Evolutionary conservation across 495 filamentous ascomycete genomes (phyloP), one percentile per base, ranked within the genome.

Genomic region (Darksidea phi): DNA sequence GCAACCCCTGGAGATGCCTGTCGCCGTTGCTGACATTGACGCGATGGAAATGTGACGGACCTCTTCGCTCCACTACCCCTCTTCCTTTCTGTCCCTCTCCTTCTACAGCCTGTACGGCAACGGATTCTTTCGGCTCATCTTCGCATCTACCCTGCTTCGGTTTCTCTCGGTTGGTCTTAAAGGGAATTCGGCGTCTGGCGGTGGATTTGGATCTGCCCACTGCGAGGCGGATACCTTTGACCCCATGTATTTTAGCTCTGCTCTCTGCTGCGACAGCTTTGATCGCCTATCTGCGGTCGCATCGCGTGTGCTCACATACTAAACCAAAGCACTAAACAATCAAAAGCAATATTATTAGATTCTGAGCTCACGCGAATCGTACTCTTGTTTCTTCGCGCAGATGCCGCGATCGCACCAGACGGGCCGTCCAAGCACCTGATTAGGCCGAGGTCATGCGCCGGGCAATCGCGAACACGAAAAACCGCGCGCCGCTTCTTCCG

Each of bases 21-120:
- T 66, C 37, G n/a, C 55, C 11, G 42, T 54, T 28, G 49, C 34
- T 8, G 67, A 64, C 21, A 59, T 43, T 18, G 63, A 62, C 42
- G 60, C 38, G 28, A 70, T 70, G 67, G 42, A 70, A 48, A 34
- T 70, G 53, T 70, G 47, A 62, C 13, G 20, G n/a, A 17, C 25
- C 4, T 11, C 7, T 34, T 12, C 25, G 24, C 15, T 45, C 34
- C 47, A 10, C 20, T 42, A 1, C 7, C 36, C n/a, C 41, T 50
- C 12, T 17, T 20, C 47, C 17, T 46, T 18, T 42, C 18, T 18
- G 26, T 6, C 2, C n/a, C 42, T 48, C 26, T 6, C 41, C 8
- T 36, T 57, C 46, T 20, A 23, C 42, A 34, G 12, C 48, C 2
- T 56, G 52, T 23, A 62, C 48, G 54, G 60, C 52, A 57, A 46